These are phyloP conservation scores for Lojkania enalia DNA, from an alignment of 2,329 filamentous ascomycete species.

Conservation along the genomic window DNA sequence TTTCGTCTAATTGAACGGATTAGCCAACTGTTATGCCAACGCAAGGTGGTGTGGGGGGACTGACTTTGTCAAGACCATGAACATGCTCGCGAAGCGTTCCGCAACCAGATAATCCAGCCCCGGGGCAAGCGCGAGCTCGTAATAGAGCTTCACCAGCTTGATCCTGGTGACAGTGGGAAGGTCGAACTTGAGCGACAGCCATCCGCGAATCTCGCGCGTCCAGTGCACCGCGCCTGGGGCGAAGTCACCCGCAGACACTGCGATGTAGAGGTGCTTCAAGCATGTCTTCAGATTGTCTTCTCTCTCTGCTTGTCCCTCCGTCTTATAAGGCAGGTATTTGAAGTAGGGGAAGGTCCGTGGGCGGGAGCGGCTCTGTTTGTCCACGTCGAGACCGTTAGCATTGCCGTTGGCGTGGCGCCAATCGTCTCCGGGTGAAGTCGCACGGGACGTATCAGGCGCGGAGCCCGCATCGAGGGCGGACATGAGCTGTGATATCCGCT, in stretches of 20 bases:
- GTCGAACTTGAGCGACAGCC: conserved; percentile 97
- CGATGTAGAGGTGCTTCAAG: conserved; percentile 89
- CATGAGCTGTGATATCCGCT: conserved; percentile 49
- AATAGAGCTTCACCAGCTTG: conserved; percentile 87
- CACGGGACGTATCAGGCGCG: conserved; percentile 76
- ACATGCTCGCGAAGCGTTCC: conserved; percentile 95
- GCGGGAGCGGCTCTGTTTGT: conserved; percentile 68
- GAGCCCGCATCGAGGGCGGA: conserved; percentile 43
- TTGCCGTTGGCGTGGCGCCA: conserved; percentile 57
- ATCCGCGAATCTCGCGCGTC: conserved; percentile 93
- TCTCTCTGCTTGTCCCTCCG: conserved; percentile 78
- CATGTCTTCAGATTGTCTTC: conserved; percentile 83
- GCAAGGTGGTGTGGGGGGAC: conserved; percentile 39
- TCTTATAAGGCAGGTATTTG: conserved; percentile 82
- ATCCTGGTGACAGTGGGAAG: conserved; percentile 82
- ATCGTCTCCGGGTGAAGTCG: conserved; percentile 78
- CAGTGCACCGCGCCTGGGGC: conserved; percentile 91
- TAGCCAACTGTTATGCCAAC: conserved; percentile 1
- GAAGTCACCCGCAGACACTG: conserved; percentile 91
- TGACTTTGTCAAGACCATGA: conserved; percentile 91
- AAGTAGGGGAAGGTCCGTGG: conserved; percentile 94
- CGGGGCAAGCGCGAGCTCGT: conserved; percentile 87
- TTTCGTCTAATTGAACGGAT: conserved; percentile 73
- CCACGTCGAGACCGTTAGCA: conserved; percentile 50
- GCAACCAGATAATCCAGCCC: conserved; percentile 80